Conservation (phyloP, 441 rosid genomes). For the Pelargonium citronellum region DNA sequence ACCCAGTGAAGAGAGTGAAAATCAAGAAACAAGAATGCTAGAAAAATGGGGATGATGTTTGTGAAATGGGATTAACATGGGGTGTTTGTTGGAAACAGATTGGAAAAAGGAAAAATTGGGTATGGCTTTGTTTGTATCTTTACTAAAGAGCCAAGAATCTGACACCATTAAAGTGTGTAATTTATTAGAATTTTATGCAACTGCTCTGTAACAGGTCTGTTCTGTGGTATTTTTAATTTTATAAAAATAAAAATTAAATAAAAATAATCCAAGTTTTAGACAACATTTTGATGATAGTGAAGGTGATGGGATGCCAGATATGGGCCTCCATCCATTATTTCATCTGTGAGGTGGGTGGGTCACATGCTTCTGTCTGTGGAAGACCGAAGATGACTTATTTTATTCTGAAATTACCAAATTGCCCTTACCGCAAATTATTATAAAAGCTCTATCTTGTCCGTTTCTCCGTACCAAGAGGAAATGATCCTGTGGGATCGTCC, state of each 20-base stretch:
- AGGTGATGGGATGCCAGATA: not conserved
- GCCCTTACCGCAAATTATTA: not conserved
- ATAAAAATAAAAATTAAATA: not conserved
- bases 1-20: not conserved
- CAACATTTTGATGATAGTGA: not conserved
- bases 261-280: not conserved
- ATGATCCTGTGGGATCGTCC: not conserved
- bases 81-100: conserved; percentile 41
- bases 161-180: conserved; percentile 16
- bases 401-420: not conserved
- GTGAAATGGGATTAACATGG: conserved; percentile 34
- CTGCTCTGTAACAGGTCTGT: not conserved
- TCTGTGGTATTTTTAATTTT: not conserved
- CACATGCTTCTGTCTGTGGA: not conserved
- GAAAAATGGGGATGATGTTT: conserved; percentile 2
- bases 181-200: conserved; percentile 7
- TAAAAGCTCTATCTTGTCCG: not conserved
- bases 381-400: not conserved
- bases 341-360: conserved; percentile 3
- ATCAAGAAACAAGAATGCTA: not conserved
- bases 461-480: not conserved
- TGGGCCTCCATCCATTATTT: conserved; percentile 1
- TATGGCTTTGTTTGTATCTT: conserved; percentile 3
- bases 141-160: conserved; percentile 22
- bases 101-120: conserved; percentile 30